A percentile compares a stretch with the other conserved stretches of the same genome.
Conservation (phyloP, 2,329 filamentous ascomycete genomes). For the Clarireedia homoeocarpa region DNA sequence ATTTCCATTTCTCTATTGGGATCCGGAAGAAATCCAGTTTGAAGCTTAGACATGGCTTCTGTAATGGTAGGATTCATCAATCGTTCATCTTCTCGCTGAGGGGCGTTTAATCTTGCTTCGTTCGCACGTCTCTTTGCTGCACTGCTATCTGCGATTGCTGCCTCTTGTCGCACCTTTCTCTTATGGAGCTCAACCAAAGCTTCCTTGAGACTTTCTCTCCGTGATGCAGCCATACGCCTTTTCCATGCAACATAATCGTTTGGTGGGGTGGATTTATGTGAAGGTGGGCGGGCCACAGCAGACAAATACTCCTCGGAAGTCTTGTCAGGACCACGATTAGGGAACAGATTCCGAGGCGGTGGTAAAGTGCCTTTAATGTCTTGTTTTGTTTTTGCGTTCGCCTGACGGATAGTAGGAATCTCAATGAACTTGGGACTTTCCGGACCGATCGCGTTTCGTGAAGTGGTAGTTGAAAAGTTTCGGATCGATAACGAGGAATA, state of each 20-base stretch:
- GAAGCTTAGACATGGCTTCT: conserved; percentile 38
- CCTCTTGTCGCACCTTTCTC: conserved; percentile 48
- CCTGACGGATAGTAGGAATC: conserved; percentile 67
- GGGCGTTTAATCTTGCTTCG: conserved; percentile 46
- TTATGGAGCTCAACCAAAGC: conserved; percentile 63
- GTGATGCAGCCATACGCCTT: conserved; percentile 59
- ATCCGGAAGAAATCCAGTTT: conserved; percentile 49
- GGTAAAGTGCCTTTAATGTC: conserved; percentile 72
- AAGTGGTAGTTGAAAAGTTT: conserved; percentile 39
- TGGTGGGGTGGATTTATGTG: conserved; percentile 14
- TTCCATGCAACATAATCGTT: conserved; percentile 50
- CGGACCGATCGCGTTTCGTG: conserved; percentile 53
- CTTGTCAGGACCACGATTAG: conserved; percentile 50
- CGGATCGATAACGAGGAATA: conserved; percentile 25
- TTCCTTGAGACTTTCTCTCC: conserved; percentile 63
- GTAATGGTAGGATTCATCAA: conserved; percentile 64
- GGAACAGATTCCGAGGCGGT: conserved; percentile 74
- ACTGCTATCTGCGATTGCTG: conserved; percentile 33
- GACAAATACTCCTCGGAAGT: conserved; percentile 51
- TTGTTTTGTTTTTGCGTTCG: conserved; percentile 35
- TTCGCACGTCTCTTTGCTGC: conserved; percentile 40
- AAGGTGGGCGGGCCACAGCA: conserved; percentile 49
- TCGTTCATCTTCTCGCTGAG: conserved; percentile 67
- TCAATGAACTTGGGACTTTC: conserved; percentile 86
- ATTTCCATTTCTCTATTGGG: conserved; percentile 50